Base-by-base conservation (phyloP, 768 basidiomycete species). In the Russula brevipes region DNA sequence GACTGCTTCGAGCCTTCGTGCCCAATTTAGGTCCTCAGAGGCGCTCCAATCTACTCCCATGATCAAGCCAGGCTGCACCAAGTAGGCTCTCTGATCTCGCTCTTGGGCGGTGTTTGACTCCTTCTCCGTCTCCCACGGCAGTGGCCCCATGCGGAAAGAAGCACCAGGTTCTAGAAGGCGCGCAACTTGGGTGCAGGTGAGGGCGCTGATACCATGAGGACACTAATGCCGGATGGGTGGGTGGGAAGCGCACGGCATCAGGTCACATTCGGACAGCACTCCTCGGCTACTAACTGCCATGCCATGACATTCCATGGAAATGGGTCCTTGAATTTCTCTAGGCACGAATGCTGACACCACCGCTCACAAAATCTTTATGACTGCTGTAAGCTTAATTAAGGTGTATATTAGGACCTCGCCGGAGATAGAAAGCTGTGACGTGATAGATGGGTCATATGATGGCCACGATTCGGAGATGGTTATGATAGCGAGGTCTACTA, bases 171-270 rank as follows among this genome's bases (percentile, higher is more conserved):
- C 63, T 64, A 64, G 63, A 64, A 64, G 46, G 45, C 30, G 17
- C 41, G 47, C 58, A 42, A 50, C 31, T 24, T 59, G 45, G 61
- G 62, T 59, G 63, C 46, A 55, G 33, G 47, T 51, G 54, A 42
- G 42, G 63, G 63, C 54, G 63, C 63, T 44, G 59, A 60, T 49
- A 60, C 58, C 63, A 64, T 64, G 63, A 64, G 58, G 59, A 47
- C 63, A 59, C 57, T 63, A 59, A 63, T 63, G 24, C 62, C 62
- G 52, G 24, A 24, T 24, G 24, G 24, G 19, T 59, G 31, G 57
- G 53, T 64, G 63, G 63, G 54, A 62, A 42, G 41, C 38, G 61
- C 57, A 59, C 42, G 57, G 46, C 45, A 54, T 60, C 52, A 53
- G 35, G 44, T 59, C 50, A 44, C 41, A 52, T 51, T 35, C 41